These are phyloP conservation scores for Schrenkiella parvula DNA, from an alignment of 345 rosid species.

Conservation along the genomic window DNA sequence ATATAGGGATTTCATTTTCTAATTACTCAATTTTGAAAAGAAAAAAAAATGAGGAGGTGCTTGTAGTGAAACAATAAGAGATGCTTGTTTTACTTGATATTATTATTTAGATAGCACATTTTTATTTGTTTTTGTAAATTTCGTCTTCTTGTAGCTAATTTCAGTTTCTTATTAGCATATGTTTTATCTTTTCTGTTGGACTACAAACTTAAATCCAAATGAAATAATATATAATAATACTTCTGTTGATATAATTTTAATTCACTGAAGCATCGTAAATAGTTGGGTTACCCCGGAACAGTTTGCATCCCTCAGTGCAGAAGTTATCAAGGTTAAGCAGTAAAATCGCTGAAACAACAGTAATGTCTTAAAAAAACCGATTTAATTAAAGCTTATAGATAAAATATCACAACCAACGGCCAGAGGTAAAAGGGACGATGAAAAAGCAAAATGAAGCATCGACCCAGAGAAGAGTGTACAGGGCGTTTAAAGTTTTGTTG, in stretches of 20 bases:
- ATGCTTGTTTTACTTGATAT: constrained; percentile 22
- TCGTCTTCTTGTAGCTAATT: neutral
- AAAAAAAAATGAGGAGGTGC: neutral
- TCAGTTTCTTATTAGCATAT: neutral
- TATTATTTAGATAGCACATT: neutral
- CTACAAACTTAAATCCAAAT: neutral
- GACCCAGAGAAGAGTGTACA: neutral
- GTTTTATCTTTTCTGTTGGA: neutral
- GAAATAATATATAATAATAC: no score
- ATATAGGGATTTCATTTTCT: constrained; percentile 25
- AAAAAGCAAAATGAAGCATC: neutral
- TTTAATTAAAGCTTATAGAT: neutral
- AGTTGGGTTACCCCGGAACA: neutral
- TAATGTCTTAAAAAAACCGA: neutral
- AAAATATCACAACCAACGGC: neutral
- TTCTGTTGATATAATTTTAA: no score
- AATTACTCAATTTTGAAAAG: neutral
- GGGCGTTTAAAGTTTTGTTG: neutral
- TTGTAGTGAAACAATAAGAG: constrained; percentile 42
- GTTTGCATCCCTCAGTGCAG: neutral
- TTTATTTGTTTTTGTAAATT: constrained; percentile 8
- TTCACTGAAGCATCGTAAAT: neutral
- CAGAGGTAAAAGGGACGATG: neutral
- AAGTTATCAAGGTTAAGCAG: neutral
- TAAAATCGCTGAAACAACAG: neutral